Conservation (phyloP, 345 rosid species). For the Eucalyptus marginata region DNA sequence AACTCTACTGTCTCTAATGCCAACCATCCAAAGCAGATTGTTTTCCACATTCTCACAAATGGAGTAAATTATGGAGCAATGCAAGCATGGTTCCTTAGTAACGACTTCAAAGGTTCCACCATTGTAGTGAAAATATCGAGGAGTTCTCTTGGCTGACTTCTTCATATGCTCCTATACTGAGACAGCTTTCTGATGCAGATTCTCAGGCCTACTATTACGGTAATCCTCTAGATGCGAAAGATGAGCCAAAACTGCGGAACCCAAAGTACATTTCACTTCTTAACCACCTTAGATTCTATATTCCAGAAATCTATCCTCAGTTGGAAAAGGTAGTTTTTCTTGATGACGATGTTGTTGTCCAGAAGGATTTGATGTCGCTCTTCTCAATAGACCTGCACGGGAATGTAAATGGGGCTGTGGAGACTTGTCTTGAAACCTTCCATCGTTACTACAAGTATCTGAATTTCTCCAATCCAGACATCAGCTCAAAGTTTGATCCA, state of each 20-base stretch:
- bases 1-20: constrained; percentile 76
- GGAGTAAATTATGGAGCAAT: constrained; percentile 31
- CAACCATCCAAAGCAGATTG: constrained; percentile 65
- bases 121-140: constrained; percentile 29
- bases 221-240: constrained; percentile 9
- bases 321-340: constrained; percentile 47
- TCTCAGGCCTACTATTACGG: constrained; percentile 11
- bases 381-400: constrained; percentile 42
- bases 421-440: constrained; percentile 45
- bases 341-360: constrained; percentile 65
- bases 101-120: constrained; percentile 25
- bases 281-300: constrained; percentile 53
- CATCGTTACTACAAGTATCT: constrained; percentile 42
- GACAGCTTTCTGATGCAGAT: not conserved
- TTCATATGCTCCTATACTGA: constrained; percentile 31
- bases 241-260: constrained; percentile 26
- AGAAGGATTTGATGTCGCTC: constrained; percentile 38
- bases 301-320: constrained; percentile 42
- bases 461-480: constrained; percentile 38
- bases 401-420: constrained; percentile 67
- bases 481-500: constrained; percentile 28
- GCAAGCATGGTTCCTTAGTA: constrained; percentile 40
- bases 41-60: constrained; percentile 47
- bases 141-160: constrained; percentile 37
- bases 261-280: constrained; percentile 54